Evolutionary conservation across 495 filamentous ascomycete genomes (phyloP), one percentile per base, ranked within the genome.

Genomic region (Podospora pseudoanserina): DNA sequence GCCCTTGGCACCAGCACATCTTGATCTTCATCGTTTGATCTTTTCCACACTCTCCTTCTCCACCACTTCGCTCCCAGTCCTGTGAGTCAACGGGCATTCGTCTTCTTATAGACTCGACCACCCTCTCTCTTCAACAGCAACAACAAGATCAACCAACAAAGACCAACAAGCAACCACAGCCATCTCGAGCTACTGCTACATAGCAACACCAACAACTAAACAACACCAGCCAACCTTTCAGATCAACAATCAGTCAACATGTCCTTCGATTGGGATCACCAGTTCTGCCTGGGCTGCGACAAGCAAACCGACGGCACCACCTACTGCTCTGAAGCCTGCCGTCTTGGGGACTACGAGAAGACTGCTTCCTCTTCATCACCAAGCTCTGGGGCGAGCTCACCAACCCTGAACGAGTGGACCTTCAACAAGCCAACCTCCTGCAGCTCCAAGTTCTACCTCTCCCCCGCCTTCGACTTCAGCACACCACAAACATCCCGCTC

Each of bases 251-350:
- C 65, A 63, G 63, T 57, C 76, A 82, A 76, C 71, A 84, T 86
- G 82, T 83, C 82, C 72, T 89, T 89, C 82, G 86, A 91, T 71
- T 97, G 94, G 93, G 92, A 90, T 70, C 91, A 88, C 71, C 92
- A 97, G 78, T 97, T 91, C 86, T 98, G 94, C 82, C 88, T 98
- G 68, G 89, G 89, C 83, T 98, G 94, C 84, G 94, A 97, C 79
- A 88, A 88, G 78, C 92, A 96, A 79, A 95, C 90, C 66, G 85
- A 86, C 63, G 90, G 90, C 68, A 86, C 86, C 68, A 87, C 86
- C 72, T 98, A 97, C 81, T 98, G 94, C 87, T 96, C 93, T 28
- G 93, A 98, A 82, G 87, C 90, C 27, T 98, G 94, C 83, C 87
- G 92, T 56, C 83, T 97, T 58, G 90, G 92, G 64, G 95, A 97